Evolutionary conservation across 176 grass and related monocot genomes (phyloP), one percentile per base, ranked within the genome.

Genomic region (Avena sativa): DNA sequence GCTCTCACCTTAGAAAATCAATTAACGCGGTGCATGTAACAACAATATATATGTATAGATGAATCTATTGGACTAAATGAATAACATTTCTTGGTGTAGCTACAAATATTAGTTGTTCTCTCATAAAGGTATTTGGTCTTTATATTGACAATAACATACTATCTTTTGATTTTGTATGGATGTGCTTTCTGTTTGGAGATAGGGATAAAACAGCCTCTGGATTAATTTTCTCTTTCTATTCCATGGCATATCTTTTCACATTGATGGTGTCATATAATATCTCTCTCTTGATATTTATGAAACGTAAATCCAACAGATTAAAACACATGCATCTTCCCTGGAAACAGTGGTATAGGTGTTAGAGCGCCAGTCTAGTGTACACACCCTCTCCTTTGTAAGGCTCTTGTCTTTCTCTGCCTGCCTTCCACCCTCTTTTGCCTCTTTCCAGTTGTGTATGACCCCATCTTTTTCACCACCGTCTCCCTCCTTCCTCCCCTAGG

Each of bases 371-470:
- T 46, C 21, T 79, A 53, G 74, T 26, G 49, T 79, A 79, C 65
- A 87, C 74, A 87, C 66, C 81, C 12, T 64, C 47, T 28, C 57
- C 59, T 84, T 84, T 85, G 85, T 81, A 84, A 70, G 70, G 76
- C 26, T 40, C 67, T 84, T 91, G 85, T 50, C 89, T 86, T 79
- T 95, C 68, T 79, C 78, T 86, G 16, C 52, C 38, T 77, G 56
- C 76, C 78, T 61, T 76, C 76, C 53, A 66, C 86, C 83, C 79
- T 81, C 86, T 83, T 87, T 84, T 78, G 61, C 66, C 85, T 79
- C 93, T 88, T 90, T 94, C 93, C 88, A 94, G 90, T 94, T 92
- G 93, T 92, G 85, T 44, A 88, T 68, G 90, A 87, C 92, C 79
- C 90, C 91, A 87, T 84, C 88, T 87, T 95, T 87, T 95, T 95